Percentiles rank a stretch among this genome's conserved stretches.
Conservation (phyloP, 75 land plant species). For the Isoetes taiwanensis region DNA sequence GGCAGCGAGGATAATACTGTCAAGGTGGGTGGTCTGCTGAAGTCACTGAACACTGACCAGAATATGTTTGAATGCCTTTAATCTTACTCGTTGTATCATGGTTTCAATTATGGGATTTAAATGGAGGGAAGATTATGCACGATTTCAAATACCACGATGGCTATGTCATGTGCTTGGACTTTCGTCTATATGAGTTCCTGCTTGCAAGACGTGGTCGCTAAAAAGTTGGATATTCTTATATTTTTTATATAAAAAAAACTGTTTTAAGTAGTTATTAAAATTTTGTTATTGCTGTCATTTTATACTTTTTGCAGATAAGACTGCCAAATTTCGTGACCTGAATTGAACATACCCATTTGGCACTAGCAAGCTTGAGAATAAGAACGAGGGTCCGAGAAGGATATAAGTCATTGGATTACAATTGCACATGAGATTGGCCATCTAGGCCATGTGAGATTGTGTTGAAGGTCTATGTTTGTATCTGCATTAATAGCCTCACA, state of each 20-base stretch:
- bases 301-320: slow-evolving; percentile 59
- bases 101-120: slow-evolving; percentile 82
- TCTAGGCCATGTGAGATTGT: too few species aligned
- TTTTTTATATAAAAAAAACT: neutral
- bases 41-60: neutral
- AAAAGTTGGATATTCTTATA: neutral
- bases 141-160: slow-evolving; percentile 81
- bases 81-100: neutral
- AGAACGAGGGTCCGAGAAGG: too few species aligned
- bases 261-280: too few species aligned
- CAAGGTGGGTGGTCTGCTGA: slow-evolving; percentile 69
- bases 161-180: slow-evolving; percentile 62
- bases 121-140: slow-evolving; percentile 81
- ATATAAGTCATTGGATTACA: too few species aligned
- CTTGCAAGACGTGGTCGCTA: slow-evolving; percentile 60
- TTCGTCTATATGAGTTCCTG: slow-evolving; percentile 86
- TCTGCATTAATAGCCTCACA: too few species aligned
- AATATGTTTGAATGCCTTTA: neutral
- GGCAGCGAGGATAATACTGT: slow-evolving; percentile 81
- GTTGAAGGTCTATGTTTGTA: too few species aligned
- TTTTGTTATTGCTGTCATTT: neutral
- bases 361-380: too few species aligned
- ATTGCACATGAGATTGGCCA: too few species aligned
- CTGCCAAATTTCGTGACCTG: slow-evolving; percentile 80
- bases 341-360: too few species aligned